Evolutionary conservation across 805 yeast species (phyloP).

Genomic region (Saccharomyces mikatae): DNA sequence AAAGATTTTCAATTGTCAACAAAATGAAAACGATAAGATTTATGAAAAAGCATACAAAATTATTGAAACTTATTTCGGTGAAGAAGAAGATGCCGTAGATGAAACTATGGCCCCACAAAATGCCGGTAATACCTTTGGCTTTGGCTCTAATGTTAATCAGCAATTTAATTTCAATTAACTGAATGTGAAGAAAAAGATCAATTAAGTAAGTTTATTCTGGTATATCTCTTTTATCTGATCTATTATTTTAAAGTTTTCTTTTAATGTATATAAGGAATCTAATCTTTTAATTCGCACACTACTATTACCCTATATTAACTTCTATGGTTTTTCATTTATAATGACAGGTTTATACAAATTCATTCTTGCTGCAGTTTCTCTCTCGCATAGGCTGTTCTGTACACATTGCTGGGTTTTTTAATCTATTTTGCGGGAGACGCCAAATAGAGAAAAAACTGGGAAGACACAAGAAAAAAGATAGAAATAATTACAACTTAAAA

Average conservation of each 20-base stretch:
- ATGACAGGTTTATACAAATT: background rate
- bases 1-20: slow-evolving; percentile 87
- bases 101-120: slow-evolving; percentile 73
- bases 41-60: slow-evolving; percentile 85
- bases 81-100: slow-evolving; percentile 64
- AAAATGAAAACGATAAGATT: slow-evolving; percentile 82
- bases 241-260: background rate
- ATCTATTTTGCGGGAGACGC: background rate
- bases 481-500: background rate
- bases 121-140: slow-evolving; percentile 79
- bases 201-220: background rate
- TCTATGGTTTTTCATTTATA: background rate
- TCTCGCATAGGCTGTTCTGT: background rate
- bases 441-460: background rate
- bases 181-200: background rate
- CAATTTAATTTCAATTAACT: slow-evolving; percentile 30
- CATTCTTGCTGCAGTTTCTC: background rate
- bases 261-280: background rate
- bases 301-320: background rate
- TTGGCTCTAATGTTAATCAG: slow-evolving; percentile 63
- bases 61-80: slow-evolving; percentile 85
- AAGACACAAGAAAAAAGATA: background rate
- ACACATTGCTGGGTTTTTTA: background rate
- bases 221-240: background rate
- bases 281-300: background rate